phyloP scores from a whole-genome alignment of 179 eudicot species.

The Silene coronaria region DNA sequence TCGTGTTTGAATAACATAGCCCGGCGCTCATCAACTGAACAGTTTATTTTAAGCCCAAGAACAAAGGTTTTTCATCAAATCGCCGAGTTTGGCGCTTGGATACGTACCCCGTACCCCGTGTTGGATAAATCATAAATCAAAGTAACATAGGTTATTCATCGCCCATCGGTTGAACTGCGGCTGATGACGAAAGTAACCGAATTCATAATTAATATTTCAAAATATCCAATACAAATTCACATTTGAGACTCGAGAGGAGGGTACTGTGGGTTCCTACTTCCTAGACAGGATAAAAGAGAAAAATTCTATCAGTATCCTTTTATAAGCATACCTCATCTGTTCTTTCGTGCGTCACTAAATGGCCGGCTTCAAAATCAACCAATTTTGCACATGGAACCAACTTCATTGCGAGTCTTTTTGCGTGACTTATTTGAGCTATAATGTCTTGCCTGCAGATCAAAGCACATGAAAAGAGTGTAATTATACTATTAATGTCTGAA shows the following conservation, averaged over 20 bases:
- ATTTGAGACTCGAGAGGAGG: neutral
- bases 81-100: no score
- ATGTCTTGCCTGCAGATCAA: conserved; percentile 8
- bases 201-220: neutral
- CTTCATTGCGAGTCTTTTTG: conserved; percentile 3
- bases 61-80: no score
- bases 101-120: no score
- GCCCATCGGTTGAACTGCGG: neutral
- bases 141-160: neutral
- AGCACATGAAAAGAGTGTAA: neutral
- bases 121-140: no score
- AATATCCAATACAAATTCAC: neutral
- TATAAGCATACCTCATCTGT: conserved; percentile 67
- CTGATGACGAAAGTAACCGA: neutral
- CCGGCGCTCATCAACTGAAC: no score
- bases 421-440: conserved; percentile 15
- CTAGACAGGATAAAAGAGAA: neutral
- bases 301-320: neutral
- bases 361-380: conserved; percentile 90
- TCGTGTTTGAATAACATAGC: no score
- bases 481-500: neutral
- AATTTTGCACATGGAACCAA: conserved; percentile 58
- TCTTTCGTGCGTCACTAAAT: conserved; percentile 94
- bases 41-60: no score
- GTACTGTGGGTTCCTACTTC: no score